A percentile compares a stretch with the other conserved stretches of the same genome.
These are phyloP conservation scores for Phytophthora macrochlamydospora DNA, from an alignment of 352 stramenopile genomes.

Conservation along the genomic window DNA sequence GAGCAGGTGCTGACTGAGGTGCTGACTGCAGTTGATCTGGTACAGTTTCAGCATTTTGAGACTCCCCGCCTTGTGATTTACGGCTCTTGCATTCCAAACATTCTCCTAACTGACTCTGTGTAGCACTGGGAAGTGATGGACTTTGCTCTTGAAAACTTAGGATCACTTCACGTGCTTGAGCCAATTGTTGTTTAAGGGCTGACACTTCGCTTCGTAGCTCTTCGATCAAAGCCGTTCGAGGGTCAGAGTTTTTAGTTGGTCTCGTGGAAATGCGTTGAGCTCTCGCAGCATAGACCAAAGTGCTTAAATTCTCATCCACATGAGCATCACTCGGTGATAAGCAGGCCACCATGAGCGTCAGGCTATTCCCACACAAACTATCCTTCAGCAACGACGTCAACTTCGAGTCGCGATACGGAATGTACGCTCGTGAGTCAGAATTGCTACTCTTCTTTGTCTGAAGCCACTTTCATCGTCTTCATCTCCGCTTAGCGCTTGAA, in stretches of 20 bases:
- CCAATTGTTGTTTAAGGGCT: constrained; percentile 24
- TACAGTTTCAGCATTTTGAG: too few species aligned
- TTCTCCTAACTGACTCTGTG: not conserved
- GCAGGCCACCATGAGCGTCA: constrained; percentile 75
- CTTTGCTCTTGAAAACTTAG: constrained; percentile 35
- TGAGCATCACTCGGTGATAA: constrained; percentile 58
- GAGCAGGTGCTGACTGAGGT: not conserved
- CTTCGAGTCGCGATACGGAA: constrained; percentile 72
- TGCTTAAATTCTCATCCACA: constrained; percentile 71
- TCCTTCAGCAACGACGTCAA: constrained; percentile 69
- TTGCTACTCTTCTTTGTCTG: constrained; percentile 8
- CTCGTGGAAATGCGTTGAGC: constrained; percentile 63
- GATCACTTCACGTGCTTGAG: constrained; percentile 47
- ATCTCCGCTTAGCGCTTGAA: constrained; percentile 72
- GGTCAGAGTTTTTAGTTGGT: constrained; percentile 56
- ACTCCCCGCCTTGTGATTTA: too few species aligned
- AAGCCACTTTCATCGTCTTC: constrained; percentile 15
- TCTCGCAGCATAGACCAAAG: constrained; percentile 61
- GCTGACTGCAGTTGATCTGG: not conserved
- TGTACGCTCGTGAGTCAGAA: constrained; percentile 23
- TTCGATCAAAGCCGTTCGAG: constrained; percentile 53
- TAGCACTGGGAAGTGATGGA: not conserved
- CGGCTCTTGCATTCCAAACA: not conserved
- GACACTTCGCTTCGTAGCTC: constrained; percentile 42
- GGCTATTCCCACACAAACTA: constrained; percentile 60